phyloP scores from a whole-genome alignment of 352 stramenopile species.

The Poterioochromonas sp. region DNA sequence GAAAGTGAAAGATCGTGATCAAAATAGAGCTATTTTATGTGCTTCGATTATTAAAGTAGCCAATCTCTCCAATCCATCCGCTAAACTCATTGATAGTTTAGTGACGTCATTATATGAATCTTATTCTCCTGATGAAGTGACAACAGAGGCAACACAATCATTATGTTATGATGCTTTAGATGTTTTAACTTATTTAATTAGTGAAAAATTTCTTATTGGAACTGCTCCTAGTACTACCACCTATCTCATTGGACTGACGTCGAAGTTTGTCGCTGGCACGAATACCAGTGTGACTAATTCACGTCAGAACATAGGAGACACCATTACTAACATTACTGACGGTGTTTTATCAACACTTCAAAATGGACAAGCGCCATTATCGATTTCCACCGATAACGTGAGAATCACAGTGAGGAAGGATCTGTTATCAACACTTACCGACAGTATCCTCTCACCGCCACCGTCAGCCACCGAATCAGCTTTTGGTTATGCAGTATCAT shows the following conservation, averaged over 20 bases:
- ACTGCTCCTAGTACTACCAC: neutral
- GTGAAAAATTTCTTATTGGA: neutral
- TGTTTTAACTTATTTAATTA: neutral
- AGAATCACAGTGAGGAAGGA: neutral
- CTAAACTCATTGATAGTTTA: neutral
- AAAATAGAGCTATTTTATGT: neutral
- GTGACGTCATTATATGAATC: neutral
- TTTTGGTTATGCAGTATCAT: neutral
- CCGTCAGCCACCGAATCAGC: neutral
- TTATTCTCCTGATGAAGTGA: slow-evolving; percentile 7
- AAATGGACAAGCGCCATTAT: neutral
- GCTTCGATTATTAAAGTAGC: neutral
- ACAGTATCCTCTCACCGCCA: neutral
- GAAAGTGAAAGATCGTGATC: neutral
- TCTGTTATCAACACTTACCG: neutral
- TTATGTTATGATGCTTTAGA: neutral
- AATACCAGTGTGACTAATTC: neutral
- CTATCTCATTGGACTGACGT: neutral
- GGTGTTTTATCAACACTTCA: neutral
- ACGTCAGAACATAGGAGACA: neutral
- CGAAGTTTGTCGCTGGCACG: neutral
- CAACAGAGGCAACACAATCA: neutral
- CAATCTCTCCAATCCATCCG: neutral
- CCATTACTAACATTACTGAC: neutral
- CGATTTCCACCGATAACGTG: neutral